A percentile compares a stretch with the other conserved stretches of the same genome.
phyloP scores from a whole-genome alignment of 306 rosid species.

The Sesbania bispinosa region DNA sequence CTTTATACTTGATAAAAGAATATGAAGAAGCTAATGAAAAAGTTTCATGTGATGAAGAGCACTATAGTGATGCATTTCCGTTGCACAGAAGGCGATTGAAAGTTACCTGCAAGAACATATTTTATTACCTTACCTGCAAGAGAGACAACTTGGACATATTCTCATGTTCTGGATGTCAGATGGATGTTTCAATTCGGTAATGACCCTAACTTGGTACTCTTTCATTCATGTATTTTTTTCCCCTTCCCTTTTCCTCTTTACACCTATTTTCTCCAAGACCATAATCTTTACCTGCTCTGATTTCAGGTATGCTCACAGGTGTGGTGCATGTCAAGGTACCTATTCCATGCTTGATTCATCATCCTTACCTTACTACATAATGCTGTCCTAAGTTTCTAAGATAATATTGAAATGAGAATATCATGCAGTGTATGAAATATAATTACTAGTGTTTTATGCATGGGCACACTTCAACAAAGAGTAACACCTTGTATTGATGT shows the following conservation, averaged over 20 bases:
- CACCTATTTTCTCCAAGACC: not conserved
- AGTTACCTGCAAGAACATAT: conserved; percentile 54
- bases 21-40: conserved; percentile 54
- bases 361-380: conserved; percentile 11
- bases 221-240: not conserved
- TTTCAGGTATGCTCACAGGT: conserved; percentile 74
- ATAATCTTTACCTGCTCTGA: conserved; percentile 26
- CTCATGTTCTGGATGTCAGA: conserved; percentile 69
- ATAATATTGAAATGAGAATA: not conserved
- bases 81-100: conserved; percentile 44
- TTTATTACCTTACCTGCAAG: conserved; percentile 79
- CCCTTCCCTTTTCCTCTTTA: not conserved
- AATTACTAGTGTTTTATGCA: no score
- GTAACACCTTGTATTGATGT: not conserved
- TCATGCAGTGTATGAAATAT: conserved; percentile 7
- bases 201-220: not conserved
- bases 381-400: not conserved
- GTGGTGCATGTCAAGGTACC: conserved; percentile 84
- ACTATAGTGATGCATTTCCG: conserved; percentile 34
- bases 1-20: conserved; percentile 81
- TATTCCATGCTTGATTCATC: conserved; percentile 8
- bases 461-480: not conserved
- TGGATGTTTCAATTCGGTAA: conserved; percentile 60
- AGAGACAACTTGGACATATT: conserved; percentile 67
- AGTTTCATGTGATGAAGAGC: conserved; percentile 40